Base-by-base conservation (phyloP, 2,329 filamentous ascomycete genomes). In the Alternaria rosae region DNA sequence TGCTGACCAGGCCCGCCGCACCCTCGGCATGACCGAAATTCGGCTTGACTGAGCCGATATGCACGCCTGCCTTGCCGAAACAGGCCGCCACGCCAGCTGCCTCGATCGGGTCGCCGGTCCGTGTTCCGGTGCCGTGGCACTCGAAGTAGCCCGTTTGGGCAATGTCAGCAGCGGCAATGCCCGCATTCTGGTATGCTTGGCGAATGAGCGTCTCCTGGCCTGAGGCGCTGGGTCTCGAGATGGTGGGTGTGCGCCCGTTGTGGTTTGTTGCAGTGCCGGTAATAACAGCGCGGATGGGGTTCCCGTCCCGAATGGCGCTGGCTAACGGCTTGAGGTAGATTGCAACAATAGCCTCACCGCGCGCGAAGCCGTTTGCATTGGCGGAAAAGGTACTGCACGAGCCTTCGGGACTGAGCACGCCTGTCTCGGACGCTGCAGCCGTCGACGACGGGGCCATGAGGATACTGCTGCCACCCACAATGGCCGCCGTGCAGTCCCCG, bases 51-150 rank as follows among this genome's bases (percentile, higher is more conserved):
- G 50, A 71, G 25, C 30, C 56, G 23, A 65, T 73, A 42, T 50
- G 70, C 51, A 57, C 64, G 41, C 59, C 57, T 4, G n/a, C 10
- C 0, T 44, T 23, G 12, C 54, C 57, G n/a, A 38, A 72, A 68
- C 5, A 63, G n/a, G n/a, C 69, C 28, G 8, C 52, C 35, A 30
- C 65, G 48, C 65, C 67, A 23, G 64, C 69, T 0, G 65, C 64
- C 45, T 77, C 74, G 13, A 74, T 61, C 0, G 70, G 66, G 32
- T 75, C 72, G 3, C 87, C 86, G 4, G 83, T 85, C 41, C 82
- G 80, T 1, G 87, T 89, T 3, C 87, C 87, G 9, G 71, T 70
- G 4, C 68, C 68, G 58, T 82, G 80, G 4, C 73, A 75, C 61
- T 82, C 80, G 4, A 81, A 66, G 28, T 75, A 79, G 9, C 28